A percentile compares a stretch with the other conserved stretches of the same genome.
Conservation (phyloP, 495 filamentous ascomycete genomes). For the Sphaerosporella brunnea region DNA sequence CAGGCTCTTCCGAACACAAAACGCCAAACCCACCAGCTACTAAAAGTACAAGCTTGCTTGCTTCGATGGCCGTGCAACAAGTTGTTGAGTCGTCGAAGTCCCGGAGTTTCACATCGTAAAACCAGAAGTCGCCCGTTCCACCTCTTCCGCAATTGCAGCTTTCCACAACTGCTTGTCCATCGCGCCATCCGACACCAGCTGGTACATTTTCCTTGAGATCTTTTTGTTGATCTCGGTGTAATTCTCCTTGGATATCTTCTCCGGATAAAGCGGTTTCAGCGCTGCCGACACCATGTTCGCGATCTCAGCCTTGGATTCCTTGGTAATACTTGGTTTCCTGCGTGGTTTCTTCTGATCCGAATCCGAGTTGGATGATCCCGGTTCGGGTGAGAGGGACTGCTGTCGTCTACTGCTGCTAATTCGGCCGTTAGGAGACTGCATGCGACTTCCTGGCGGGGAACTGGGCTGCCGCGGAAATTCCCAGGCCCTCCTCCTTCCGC, state of each 20-base stretch:
- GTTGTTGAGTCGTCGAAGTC: too few relatives aligned
- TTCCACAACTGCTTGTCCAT: background rate
- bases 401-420: background rate
- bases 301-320: conserved; percentile 17
- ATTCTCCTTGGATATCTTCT: conserved; percentile 18
- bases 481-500: conserved; percentile 8
- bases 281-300: conserved; percentile 16
- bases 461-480: conserved; percentile 1
- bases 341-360: conserved; percentile 10
- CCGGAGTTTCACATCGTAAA: too few relatives aligned
- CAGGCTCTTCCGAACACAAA: too few relatives aligned
- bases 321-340: conserved; percentile 12
- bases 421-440: conserved; percentile 4
- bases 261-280: conserved; percentile 18
- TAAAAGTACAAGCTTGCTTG: too few relatives aligned
- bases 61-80: too few relatives aligned
- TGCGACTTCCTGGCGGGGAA: background rate
- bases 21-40: too few relatives aligned
- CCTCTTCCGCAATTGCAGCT: conserved; percentile 2
- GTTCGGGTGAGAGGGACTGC: conserved; percentile 4
- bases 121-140: conserved; percentile 5
- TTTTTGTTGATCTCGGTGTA: conserved; percentile 25
- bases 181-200: conserved; percentile 10
- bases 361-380: conserved; percentile 16
- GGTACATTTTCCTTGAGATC: conserved; percentile 22